Conservation (phyloP, 164 flowering plant species). For the Chimonanthus praecox region DNA sequence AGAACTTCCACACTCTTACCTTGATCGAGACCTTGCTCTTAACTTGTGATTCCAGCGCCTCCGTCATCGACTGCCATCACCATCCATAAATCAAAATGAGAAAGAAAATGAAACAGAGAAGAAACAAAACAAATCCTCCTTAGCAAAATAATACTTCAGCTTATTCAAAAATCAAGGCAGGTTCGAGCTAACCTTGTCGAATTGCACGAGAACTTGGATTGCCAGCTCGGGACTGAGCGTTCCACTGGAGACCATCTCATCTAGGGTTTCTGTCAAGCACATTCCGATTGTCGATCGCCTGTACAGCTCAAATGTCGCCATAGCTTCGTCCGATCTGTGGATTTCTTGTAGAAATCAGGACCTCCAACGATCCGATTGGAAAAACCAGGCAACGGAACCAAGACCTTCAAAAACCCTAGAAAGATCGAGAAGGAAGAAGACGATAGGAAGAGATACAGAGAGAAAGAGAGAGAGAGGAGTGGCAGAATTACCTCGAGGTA, state of each 20-base stretch:
- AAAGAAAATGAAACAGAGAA: neutral
- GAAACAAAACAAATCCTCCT: neutral
- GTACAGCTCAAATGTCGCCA: conserved; percentile 99
- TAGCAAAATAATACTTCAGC: neutral
- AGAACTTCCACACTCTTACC: conserved; percentile 25
- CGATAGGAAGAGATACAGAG: neutral
- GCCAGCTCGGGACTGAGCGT: conserved; percentile 87
- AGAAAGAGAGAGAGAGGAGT: neutral
- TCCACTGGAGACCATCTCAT: conserved; percentile 86
- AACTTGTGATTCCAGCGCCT: conserved; percentile 66
- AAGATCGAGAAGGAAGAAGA: neutral
- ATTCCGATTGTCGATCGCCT: conserved; percentile 96
- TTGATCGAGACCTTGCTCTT: conserved; percentile 67
- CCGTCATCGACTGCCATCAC: conserved; percentile 54
- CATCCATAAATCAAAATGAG: neutral
- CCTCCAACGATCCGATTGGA: neutral
- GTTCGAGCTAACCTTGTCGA: conserved; percentile 64
- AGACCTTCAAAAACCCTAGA: neutral
- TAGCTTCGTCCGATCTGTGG: conserved; percentile 11
- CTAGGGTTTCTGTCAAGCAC: conserved; percentile 93
- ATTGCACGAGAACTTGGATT: conserved; percentile 90
- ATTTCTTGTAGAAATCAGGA: neutral
- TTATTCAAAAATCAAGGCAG: neutral
- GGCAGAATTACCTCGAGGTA: neutral
- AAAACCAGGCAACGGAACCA: neutral